phyloP scores from a whole-genome alignment of 2,329 filamentous ascomycete species.

The Arthrobotrys iridis region DNA sequence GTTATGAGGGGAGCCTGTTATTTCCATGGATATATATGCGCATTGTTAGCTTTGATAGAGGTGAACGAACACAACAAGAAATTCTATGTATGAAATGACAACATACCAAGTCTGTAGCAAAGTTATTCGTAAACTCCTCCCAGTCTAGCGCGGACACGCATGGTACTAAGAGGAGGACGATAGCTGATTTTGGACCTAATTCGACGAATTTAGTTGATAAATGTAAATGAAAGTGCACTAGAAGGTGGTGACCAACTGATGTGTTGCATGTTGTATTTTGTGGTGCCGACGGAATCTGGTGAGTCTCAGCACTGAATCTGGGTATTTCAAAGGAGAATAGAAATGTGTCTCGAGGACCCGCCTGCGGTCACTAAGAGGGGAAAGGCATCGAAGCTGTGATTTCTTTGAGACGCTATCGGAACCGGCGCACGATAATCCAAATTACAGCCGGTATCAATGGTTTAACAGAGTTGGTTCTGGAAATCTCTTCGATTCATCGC shows the following conservation, averaged over 20 bases:
- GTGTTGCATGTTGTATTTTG: slow-evolving; percentile 19
- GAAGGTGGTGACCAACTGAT: not conserved
- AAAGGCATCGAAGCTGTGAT: not conserved
- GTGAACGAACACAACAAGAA: not conserved
- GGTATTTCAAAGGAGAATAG: not conserved
- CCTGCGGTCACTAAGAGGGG: not conserved
- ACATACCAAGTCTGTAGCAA: slow-evolving; percentile 39
- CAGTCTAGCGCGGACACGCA: slow-evolving; percentile 16
- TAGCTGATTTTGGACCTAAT: not conserved
- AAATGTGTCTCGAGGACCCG: not conserved
- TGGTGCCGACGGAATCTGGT: not conserved
- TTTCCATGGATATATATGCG: no score
- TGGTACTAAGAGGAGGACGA: not conserved
- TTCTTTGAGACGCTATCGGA: not conserved
- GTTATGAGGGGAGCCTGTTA: slow-evolving; percentile 59
- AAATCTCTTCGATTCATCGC: not conserved
- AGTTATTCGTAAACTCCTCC: slow-evolving; percentile 45
- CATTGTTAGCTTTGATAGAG: not conserved
- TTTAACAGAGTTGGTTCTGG: not conserved
- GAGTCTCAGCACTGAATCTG: no score
- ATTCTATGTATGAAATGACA: no score
- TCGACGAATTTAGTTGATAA: not conserved
- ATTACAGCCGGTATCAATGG: not conserved
- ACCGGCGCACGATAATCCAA: not conserved
- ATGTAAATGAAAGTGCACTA: no score